phyloP scores from a whole-genome alignment of 2,329 filamentous ascomycete species.

The Fusarium abutilonis region DNA sequence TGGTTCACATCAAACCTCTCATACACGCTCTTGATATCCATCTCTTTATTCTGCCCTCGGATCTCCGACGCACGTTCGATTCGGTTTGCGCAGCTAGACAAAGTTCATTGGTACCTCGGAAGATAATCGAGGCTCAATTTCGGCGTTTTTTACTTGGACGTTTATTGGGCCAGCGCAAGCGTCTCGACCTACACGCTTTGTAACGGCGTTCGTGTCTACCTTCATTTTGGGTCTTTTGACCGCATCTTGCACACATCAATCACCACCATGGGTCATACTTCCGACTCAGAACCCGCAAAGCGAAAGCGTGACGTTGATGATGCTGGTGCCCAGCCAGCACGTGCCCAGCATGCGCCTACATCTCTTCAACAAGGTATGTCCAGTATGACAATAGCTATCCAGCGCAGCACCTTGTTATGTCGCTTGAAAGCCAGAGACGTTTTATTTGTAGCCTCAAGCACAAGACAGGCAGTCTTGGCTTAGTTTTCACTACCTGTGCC shows the following conservation, averaged over 20 bases:
- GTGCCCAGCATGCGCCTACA: slow-evolving; percentile 55
- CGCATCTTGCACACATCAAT: slow-evolving; percentile 10
- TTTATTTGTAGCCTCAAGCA: slow-evolving; percentile 33
- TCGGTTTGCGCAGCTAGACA: slow-evolving; percentile 2
- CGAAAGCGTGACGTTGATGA: slow-evolving; percentile 61
- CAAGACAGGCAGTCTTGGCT: slow-evolving; percentile 9
- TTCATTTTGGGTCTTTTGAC: slow-evolving; percentile 2
- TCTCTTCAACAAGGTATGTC: slow-evolving; percentile 57
- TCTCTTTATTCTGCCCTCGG: background rate
- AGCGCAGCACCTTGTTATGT: slow-evolving; percentile 30
- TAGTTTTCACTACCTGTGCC: slow-evolving; percentile 13
- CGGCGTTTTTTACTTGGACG: slow-evolving; percentile 6
- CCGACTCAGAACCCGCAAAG: slow-evolving; percentile 57
- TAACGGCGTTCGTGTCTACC: slow-evolving; percentile 4
- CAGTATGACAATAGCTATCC: slow-evolving; percentile 31
- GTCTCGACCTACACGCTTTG: slow-evolving; percentile 2
- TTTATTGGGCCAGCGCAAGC: slow-evolving; percentile 15
- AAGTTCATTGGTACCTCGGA: background rate
- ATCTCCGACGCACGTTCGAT: slow-evolving; percentile 4
- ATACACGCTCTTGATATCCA: slow-evolving; percentile 19
- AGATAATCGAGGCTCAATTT: slow-evolving; percentile 22
- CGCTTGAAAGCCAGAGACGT: slow-evolving; percentile 33
- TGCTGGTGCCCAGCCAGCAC: slow-evolving; percentile 51
- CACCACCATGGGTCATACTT: slow-evolving; percentile 55
- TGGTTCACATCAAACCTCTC: slow-evolving; percentile 23